phyloP scores from a whole-genome alignment of 305 asterid species.

The Solanum hybrid region DNA sequence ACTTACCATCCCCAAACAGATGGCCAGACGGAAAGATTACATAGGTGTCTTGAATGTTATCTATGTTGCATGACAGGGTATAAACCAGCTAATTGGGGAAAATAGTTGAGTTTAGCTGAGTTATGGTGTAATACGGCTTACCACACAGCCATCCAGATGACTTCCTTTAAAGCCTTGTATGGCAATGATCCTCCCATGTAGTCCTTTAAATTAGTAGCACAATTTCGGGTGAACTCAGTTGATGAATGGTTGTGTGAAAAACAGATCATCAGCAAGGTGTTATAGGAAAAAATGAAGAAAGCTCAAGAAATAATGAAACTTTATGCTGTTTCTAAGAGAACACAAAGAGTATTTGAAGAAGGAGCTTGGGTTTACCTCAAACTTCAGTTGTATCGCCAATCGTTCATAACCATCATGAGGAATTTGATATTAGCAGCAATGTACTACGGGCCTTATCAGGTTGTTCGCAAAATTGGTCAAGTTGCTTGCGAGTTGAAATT shows the following conservation, averaged over 20 bases:
- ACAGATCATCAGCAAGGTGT: no score
- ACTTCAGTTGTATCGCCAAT: background rate
- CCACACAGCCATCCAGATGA: no score
- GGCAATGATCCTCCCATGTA: no score
- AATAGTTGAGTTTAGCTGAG: background rate
- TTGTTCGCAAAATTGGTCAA: background rate
- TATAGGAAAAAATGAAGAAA: no score
- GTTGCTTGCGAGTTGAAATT: background rate
- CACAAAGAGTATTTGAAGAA: background rate
- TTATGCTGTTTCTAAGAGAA: background rate
- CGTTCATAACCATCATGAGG: background rate
- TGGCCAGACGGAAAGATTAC: background rate
- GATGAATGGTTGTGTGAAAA: no score
- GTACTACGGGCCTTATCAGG: background rate
- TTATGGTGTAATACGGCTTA: no score
- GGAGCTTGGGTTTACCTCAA: background rate
- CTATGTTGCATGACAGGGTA: background rate
- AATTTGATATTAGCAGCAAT: background rate
- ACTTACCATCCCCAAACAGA: background rate
- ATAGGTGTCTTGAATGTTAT: background rate
- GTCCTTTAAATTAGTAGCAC: no score
- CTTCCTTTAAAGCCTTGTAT: no score
- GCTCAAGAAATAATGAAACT: background rate
- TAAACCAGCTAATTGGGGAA: background rate
- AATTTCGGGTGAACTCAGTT: no score